Conservation (phyloP, 441 rosid genomes). For the Syzygium syzygioides region DNA sequence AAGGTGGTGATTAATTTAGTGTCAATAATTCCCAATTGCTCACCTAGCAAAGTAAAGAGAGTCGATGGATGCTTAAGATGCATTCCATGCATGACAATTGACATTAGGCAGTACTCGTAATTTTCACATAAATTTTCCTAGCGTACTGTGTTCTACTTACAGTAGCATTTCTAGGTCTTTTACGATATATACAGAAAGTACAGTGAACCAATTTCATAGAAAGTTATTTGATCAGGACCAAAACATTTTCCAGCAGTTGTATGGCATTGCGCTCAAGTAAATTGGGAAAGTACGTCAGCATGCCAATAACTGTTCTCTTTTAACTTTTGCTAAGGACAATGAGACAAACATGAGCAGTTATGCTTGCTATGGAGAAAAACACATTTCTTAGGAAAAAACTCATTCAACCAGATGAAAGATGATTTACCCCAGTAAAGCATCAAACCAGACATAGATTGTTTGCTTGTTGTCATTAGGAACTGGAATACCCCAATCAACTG, state of each 20-base stretch:
- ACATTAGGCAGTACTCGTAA: neutral
- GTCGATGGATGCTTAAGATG: neutral
- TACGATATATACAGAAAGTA: neutral
- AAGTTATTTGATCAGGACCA: neutral
- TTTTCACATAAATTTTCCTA: neutral
- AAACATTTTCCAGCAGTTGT: neutral
- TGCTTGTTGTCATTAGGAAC: constrained; percentile 86
- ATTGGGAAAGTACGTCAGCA: neutral
- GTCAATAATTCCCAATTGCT: neutral
- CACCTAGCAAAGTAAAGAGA: neutral
- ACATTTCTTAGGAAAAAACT: neutral
- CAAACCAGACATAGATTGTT: constrained; percentile 98
- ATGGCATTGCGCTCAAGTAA: neutral
- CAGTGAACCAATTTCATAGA: neutral
- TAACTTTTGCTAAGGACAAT: neutral
- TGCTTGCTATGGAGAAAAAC: neutral
- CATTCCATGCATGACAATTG: neutral
- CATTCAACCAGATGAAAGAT: neutral
- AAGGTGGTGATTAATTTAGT: neutral
- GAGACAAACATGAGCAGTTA: neutral
- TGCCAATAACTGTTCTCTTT: neutral
- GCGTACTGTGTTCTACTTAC: neutral
- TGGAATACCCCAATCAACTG: constrained; percentile 97
- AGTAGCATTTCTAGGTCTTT: neutral
- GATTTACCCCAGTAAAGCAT: constrained; percentile 84